Evolutionary conservation across 129 eudicot genomes (phyloP).

Genomic region (Tagetes erecta): DNA sequence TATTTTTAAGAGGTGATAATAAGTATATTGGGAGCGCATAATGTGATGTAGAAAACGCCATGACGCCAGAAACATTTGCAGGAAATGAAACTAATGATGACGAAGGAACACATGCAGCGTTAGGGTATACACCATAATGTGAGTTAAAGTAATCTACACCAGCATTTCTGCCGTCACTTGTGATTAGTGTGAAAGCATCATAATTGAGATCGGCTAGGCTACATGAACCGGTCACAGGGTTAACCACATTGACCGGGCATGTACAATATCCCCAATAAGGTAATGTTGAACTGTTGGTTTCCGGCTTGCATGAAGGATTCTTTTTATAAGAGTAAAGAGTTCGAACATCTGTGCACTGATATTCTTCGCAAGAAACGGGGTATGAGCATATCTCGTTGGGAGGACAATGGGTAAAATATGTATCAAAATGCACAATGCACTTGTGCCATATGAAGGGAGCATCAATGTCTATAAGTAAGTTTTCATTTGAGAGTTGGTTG

Average conservation of each 20-base stretch:
- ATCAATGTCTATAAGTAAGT: constrained; percentile 24
- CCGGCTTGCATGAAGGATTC: constrained; percentile 2
- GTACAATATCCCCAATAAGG: constrained; percentile 33
- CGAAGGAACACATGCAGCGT: constrained; percentile 20
- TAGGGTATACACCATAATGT: neutral
- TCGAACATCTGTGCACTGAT: constrained; percentile 33
- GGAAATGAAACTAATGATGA: constrained; percentile 18
- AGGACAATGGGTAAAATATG: neutral
- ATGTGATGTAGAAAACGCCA: constrained; percentile 23
- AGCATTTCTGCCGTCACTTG: constrained; percentile 21
- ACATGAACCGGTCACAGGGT: constrained; percentile 13
- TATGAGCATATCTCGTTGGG: constrained; percentile 2
- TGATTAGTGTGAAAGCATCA: neutral
- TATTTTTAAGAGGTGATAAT: neutral
- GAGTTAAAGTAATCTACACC: neutral
- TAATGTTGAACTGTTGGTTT: neutral
- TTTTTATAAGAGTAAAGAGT: constrained; percentile 14
- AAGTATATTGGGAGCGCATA: constrained; percentile 10
- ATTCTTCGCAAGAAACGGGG: constrained; percentile 33
- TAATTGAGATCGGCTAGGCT: constrained; percentile 20
- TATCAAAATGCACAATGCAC: constrained; percentile 22
- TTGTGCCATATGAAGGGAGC: constrained; percentile 22
- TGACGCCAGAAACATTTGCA: constrained; percentile 15
- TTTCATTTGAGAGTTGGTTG: neutral
- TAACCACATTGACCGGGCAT: constrained; percentile 30